Evolutionary conservation across 805 yeast genomes (phyloP).

Genomic region (Hanseniaspora taiwanica): DNA sequence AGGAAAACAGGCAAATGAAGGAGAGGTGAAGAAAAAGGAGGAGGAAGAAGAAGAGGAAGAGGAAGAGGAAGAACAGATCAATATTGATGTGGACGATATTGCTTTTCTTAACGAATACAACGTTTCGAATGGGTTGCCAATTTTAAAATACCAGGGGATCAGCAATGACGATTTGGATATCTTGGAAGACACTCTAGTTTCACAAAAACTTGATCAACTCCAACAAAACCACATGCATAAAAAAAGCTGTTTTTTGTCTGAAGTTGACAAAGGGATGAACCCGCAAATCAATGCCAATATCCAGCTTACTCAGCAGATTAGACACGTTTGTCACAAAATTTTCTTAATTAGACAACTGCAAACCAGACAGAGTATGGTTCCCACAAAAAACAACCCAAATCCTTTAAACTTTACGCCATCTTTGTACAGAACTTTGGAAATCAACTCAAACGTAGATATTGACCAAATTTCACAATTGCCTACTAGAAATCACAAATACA

Average conservation of each 20-base stretch:
- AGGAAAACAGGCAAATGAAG: slow-evolving; percentile 4
- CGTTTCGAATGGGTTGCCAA: slow-evolving; percentile 67
- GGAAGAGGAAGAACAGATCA: slow-evolving; percentile 29
- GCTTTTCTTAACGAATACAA: slow-evolving; percentile 74
- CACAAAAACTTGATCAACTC: not conserved
- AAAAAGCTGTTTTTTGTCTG: slow-evolving; percentile 26
- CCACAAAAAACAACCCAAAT: slow-evolving; percentile 5
- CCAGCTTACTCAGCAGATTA: slow-evolving; percentile 69
- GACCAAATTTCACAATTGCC: slow-evolving; percentile 68
- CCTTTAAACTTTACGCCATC: slow-evolving; percentile 5
- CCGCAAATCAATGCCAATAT: slow-evolving; percentile 53
- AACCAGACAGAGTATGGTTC: slow-evolving; percentile 22
- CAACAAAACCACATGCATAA: slow-evolving; percentile 25
- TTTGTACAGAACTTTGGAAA: slow-evolving; percentile 23
- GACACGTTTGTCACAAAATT: slow-evolving; percentile 80
- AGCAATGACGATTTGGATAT: slow-evolving; percentile 33
- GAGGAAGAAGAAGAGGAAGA: slow-evolving; percentile 7
- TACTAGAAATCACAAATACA: slow-evolving; percentile 46
- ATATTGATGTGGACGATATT: slow-evolving; percentile 40
- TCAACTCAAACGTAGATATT: slow-evolving; percentile 54
- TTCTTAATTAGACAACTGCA: slow-evolving; percentile 84
- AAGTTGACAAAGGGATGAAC: slow-evolving; percentile 43
- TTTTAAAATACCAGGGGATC: slow-evolving; percentile 39
- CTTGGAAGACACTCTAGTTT: slow-evolving; percentile 31
- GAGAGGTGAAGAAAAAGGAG: not conserved